Percentiles rank a stretch among this genome's conserved stretches.
Evolutionary conservation across 2,329 filamentous ascomycete genomes (phyloP).

Genomic region (Aspergillus sp.): DNA sequence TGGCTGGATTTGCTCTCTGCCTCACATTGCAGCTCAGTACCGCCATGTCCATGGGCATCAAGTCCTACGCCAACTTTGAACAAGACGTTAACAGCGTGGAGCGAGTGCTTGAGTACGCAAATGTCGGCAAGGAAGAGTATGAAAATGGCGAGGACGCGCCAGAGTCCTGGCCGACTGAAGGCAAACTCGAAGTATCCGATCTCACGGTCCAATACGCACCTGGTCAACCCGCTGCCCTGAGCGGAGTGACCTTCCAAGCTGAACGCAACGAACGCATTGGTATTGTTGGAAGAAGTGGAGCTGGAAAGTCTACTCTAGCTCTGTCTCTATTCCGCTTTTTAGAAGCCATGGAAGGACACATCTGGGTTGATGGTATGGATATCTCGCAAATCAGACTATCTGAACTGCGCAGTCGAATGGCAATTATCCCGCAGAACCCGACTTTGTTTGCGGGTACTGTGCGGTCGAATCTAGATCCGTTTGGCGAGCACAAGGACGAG

Average conservation of each 20-base stretch:
- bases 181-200: constrained; percentile 66
- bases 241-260: constrained; percentile 19
- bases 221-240: constrained; percentile 52
- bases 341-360: constrained; percentile 31
- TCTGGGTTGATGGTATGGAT: constrained; percentile 18
- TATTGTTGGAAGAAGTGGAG: constrained; percentile 23
- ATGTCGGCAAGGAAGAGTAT: constrained; percentile 37
- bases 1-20: constrained; percentile 71
- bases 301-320: constrained; percentile 22
- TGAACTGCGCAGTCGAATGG: constrained; percentile 63
- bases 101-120: constrained; percentile 52
- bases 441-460: constrained; percentile 75
- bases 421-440: constrained; percentile 77
- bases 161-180: constrained; percentile 44
- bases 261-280: constrained; percentile 24
- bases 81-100: constrained; percentile 39
- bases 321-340: constrained; percentile 19
- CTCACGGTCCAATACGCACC: constrained; percentile 68
- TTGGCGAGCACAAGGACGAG: constrained; percentile 61
- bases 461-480: constrained; percentile 71
- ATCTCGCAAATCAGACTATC: constrained; percentile 46
- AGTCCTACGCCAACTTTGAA: constrained; percentile 67
- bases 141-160: constrained; percentile 19
- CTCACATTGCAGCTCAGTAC: constrained; percentile 68
- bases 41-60: constrained; percentile 63